These are phyloP conservation scores for Globisporangium mamillatum DNA, from an alignment of 352 stramenopile species.

Conservation along the genomic window DNA sequence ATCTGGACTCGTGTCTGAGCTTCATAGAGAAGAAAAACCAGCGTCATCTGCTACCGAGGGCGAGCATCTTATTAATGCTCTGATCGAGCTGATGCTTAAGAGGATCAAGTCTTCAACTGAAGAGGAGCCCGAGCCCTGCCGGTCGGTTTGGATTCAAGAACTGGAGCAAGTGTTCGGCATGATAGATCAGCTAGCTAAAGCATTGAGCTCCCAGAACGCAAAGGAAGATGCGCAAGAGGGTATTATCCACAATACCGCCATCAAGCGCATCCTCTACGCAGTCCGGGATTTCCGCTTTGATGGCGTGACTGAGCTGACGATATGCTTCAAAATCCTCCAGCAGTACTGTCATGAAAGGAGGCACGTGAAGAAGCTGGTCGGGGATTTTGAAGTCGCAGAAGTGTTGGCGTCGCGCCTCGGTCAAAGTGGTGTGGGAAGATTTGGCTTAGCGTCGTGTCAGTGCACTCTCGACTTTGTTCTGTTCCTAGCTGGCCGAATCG, in stretches of 20 bases:
- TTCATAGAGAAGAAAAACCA: neutral
- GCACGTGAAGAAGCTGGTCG: neutral
- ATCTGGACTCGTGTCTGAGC: neutral
- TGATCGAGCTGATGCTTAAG: constrained; percentile 6
- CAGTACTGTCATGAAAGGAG: neutral
- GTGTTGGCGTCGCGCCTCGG: neutral
- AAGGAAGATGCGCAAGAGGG: neutral
- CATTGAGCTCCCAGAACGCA: neutral
- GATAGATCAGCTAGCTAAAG: constrained; percentile 2
- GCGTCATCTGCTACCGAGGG: neutral
- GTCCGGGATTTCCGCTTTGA: neutral
- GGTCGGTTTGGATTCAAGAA: neutral
- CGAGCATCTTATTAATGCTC: neutral
- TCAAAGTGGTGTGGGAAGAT: neutral
- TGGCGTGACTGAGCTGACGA: neutral
- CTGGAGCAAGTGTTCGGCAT: neutral
- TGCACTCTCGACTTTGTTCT: constrained; percentile 6
- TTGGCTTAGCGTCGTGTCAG: neutral
- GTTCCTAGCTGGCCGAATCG: neutral
- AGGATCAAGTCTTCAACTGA: neutral
- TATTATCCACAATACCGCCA: neutral
- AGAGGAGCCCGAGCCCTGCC: neutral
- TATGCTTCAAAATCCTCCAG: constrained; percentile 5
- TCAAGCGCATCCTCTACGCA: neutral
- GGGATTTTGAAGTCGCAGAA: neutral